These are phyloP conservation scores for Beauveria brongniartii DNA, from an alignment of 2,329 filamentous ascomycete genomes.

Conservation along the genomic window DNA sequence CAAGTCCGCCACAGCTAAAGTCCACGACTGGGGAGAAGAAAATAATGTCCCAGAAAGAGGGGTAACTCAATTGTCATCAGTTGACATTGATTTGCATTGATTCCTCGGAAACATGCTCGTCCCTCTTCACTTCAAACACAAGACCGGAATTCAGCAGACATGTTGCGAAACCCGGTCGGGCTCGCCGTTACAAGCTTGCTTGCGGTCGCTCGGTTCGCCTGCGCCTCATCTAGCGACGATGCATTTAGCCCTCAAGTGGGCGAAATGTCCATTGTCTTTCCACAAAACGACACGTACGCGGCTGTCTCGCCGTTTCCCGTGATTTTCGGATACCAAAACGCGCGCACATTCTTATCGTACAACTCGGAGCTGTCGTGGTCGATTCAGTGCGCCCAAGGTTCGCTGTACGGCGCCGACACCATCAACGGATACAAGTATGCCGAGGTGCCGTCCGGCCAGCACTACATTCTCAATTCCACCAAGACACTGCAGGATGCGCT, in stretches of 20 bases:
- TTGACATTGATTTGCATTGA: not conserved
- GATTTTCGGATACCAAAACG: conserved; percentile 7
- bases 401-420: not conserved
- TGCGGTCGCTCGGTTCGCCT: not conserved
- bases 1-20: too few relatives aligned
- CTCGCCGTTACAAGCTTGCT: not conserved
- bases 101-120: not conserved
- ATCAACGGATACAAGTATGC: conserved; percentile 4
- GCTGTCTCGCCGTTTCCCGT: conserved; percentile 9
- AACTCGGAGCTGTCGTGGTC: conserved; percentile 3
- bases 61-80: not conserved
- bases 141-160: not conserved
- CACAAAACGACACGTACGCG: conserved; percentile 9
- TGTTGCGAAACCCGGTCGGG: conserved; percentile 5
- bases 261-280: conserved; percentile 8
- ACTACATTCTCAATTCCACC: not conserved
- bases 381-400: not conserved
- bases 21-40: not conserved
- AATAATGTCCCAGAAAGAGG: not conserved
- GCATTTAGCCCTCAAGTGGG: not conserved
- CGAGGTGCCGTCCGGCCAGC: not conserved
- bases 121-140: not conserved
- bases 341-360: not conserved
- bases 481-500: not conserved
- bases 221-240: conserved; percentile 4